Base-by-base conservation (phyloP, 2,329 filamentous ascomycete genomes). In the Paecilomyces variotii region DNA sequence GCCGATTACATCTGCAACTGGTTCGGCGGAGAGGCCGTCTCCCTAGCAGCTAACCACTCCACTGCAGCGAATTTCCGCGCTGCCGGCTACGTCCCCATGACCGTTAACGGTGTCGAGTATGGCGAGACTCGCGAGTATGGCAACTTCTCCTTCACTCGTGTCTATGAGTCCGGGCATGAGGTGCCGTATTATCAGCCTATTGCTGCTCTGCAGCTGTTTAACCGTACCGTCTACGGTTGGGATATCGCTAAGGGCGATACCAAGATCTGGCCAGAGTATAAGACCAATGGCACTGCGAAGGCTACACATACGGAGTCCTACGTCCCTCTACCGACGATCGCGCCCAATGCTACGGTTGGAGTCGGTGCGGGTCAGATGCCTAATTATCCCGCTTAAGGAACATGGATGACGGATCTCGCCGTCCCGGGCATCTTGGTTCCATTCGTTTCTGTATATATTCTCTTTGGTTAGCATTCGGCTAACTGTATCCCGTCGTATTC, bases 51-150 rank as follows among this genome's bases (percentile, higher is more conserved):
- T 0, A 72, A 79, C 50, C 76, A 76, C 61, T 66, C 70, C 0
- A 79, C 84, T 49, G 76, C 79, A 10, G 74, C 79, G 53, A 74
- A 80, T 27, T 94, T 93, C 69, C 75, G 80, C 1, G 71, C 76
- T 0, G 86, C 90, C 0, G 89, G 89, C 0, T 94, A 94, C 69
- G 83, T 84, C 0, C 84, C 87, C 12, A 85, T 94, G 61, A 76
- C 85, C 11, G 84, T 89, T 49, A 89, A 90, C 68, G 80, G 79
- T 27, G 79, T 81, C 5, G 72, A 83, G 86, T 67, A 89, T 56
- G 90, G 90, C 24, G 82, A 84, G 58, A 89, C 90, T 0, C 83
- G 89, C 3, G 89, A 94, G 71, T 89, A 84, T 65, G 89, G 87
- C 10, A 92, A 92, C 64, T 80, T 89, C 57, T 85, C 82, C 14